These are phyloP conservation scores for Emydomyces testavorans DNA, from an alignment of 2,329 filamentous ascomycete genomes.

Conservation along the genomic window DNA sequence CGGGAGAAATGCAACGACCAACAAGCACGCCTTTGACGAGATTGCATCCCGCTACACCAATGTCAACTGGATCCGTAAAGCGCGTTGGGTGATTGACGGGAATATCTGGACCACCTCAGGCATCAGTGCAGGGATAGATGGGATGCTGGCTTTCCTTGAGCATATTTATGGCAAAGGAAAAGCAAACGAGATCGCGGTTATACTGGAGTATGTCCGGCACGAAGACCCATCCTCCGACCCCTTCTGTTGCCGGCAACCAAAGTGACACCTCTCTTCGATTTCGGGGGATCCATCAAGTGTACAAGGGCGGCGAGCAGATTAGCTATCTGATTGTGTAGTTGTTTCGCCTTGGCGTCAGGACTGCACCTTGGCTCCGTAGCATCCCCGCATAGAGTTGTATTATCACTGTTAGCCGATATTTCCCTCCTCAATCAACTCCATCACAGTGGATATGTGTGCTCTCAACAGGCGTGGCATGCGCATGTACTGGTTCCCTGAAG, in stretches of 20 bases:
- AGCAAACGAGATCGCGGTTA: conserved; percentile 40
- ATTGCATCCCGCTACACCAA: conserved; percentile 40
- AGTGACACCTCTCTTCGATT: background rate
- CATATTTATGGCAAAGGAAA: conserved; percentile 43
- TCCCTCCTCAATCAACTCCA: no score
- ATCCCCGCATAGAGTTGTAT: no score
- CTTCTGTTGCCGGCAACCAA: conserved; percentile 27
- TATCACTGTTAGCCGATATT: no score
- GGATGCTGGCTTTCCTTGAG: conserved; percentile 47
- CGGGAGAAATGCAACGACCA: conserved; percentile 52
- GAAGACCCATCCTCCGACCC: conserved; percentile 42
- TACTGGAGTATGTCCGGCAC: conserved; percentile 49
- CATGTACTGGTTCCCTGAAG: no score
- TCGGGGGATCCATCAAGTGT: no score
- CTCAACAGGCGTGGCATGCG: no score
- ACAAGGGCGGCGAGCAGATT: no score
- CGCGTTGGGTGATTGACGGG: conserved; percentile 54
- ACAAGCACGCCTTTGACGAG: conserved; percentile 47
- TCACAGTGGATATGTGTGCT: no score
- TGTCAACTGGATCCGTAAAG: conserved; percentile 50
- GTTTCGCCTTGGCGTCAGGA: no score
- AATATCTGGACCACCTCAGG: conserved; percentile 58
- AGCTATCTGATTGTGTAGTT: no score
- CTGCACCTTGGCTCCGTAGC: no score
- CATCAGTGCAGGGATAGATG: conserved; percentile 52